Percentiles rank a stretch among this genome's conserved stretches.
Conservation (phyloP, 257 asterid species). For the Petunia secreta region DNA sequence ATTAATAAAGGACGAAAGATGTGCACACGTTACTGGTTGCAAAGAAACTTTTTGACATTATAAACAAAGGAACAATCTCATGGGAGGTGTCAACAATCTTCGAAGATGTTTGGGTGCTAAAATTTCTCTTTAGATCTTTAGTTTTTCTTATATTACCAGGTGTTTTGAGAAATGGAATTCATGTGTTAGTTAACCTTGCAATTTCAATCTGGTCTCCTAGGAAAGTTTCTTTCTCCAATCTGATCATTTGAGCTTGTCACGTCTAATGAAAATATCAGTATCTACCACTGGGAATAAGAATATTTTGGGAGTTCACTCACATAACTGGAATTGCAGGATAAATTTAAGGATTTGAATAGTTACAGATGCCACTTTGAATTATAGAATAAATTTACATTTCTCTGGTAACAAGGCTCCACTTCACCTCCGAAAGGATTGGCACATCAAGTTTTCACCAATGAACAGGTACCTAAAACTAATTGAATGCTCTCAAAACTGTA, state of each 20-base stretch:
- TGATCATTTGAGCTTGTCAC: neutral
- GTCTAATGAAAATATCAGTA: too few species aligned
- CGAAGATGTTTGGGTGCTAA: neutral
- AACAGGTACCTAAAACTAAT: neutral
- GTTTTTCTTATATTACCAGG: too few species aligned
- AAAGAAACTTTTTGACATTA: neutral
- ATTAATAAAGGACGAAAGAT: too few species aligned
- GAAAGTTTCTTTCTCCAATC: neutral
- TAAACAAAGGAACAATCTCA: neutral
- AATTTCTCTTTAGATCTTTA: neutral
- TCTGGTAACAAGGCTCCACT: neutral
- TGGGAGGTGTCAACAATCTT: neutral
- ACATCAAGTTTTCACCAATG: neutral
- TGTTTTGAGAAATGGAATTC: too few species aligned
- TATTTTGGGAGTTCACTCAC: neutral
- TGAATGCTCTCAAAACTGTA: neutral
- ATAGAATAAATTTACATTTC: neutral
- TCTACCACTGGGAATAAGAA: neutral
- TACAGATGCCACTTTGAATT: neutral
- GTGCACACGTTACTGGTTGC: neutral
- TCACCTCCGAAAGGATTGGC: constrained; percentile 18
- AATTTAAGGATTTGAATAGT: neutral
- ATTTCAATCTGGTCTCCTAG: neutral
- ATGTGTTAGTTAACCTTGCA: too few species aligned
- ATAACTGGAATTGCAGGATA: neutral